These are phyloP conservation scores for Adansonia grandidieri DNA, from an alignment of 441 rosid species.

Conservation along the genomic window DNA sequence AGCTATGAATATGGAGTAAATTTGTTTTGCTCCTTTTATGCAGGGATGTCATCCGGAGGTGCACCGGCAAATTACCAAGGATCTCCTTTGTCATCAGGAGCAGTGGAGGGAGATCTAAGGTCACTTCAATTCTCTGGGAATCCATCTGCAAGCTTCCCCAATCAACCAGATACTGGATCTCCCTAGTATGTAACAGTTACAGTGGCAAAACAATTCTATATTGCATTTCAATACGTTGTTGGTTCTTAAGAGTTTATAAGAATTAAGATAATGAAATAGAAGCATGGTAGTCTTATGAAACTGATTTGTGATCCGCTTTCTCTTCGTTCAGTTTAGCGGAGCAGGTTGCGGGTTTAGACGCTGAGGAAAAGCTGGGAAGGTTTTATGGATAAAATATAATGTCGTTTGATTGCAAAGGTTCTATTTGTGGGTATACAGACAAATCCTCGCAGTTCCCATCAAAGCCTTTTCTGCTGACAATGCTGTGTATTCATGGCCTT, in stretches of 20 bases:
- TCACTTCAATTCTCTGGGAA: conserved; percentile 57
- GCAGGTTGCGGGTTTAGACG: conserved; percentile 54
- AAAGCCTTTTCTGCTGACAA: conserved; percentile 1
- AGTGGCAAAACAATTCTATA: background rate
- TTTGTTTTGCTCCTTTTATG: background rate
- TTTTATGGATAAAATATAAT: conserved; percentile 33
- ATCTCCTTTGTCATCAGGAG: conserved; percentile 51
- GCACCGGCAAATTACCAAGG: conserved; percentile 39
- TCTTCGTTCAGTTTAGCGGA: conserved; percentile 48
- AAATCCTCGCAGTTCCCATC: conserved; percentile 20
- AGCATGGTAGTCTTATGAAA: background rate
- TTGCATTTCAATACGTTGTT: conserved; percentile 8
- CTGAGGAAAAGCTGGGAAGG: conserved; percentile 36
- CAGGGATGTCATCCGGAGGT: conserved; percentile 67
- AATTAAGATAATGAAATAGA: background rate
- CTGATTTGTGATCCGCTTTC: background rate
- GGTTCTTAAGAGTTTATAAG: background rate
- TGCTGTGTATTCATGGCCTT: conserved; percentile 26
- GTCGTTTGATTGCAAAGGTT: background rate
- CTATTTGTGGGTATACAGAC: background rate
- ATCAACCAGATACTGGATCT: conserved; percentile 40
- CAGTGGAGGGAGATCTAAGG: conserved; percentile 44
- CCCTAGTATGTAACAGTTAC: conserved; percentile 46
- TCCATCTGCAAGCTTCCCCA: conserved; percentile 47
- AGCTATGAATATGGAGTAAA: background rate